phyloP scores from a whole-genome alignment of 1,139 yeast species.

The Hyphopichia wangnamkhiaoensis region DNA sequence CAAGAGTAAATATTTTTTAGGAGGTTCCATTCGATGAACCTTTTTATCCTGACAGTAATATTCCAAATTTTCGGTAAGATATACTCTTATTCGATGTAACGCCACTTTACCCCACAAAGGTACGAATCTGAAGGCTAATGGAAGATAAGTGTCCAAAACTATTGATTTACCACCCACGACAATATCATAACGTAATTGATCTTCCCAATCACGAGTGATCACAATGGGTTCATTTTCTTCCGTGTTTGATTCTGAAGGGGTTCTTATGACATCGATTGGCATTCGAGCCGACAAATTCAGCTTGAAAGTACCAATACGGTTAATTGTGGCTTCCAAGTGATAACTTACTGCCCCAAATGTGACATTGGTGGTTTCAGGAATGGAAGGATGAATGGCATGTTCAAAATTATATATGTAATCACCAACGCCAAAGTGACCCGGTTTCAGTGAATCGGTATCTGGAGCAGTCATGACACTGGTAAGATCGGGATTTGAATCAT shows the following conservation, averaged over 20 bases:
- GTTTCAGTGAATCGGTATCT: constrained; percentile 24
- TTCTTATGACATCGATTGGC: constrained; percentile 69
- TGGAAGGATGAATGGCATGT: constrained; percentile 76
- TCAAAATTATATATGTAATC: constrained; percentile 92
- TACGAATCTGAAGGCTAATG: constrained; percentile 78
- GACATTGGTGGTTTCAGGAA: constrained; percentile 78
- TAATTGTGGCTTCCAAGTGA: constrained; percentile 64
- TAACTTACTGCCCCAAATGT: constrained; percentile 82
- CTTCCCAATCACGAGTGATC: constrained; percentile 91
- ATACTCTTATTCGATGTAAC: constrained; percentile 81
- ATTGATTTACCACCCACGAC: constrained; percentile 86
- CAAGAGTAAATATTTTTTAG: constrained; percentile 71
- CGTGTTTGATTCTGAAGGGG: constrained; percentile 73
- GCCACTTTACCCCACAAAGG: constrained; percentile 84
- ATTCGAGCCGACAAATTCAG: constrained; percentile 65
- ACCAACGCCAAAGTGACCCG: constrained; percentile 60
- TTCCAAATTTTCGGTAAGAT: constrained; percentile 84
- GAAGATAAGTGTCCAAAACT: constrained; percentile 78
- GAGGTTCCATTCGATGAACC: constrained; percentile 90
- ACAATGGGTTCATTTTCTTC: constrained; percentile 95
- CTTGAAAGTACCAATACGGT: constrained; percentile 83
- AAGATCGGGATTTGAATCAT: constrained; percentile 22
- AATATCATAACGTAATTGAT: constrained; percentile 83
- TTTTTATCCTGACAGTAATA: constrained; percentile 82
- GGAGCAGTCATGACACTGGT: constrained; percentile 18